Conservation (phyloP, 2,329 filamentous ascomycete species). For the Fusarium sp. region DNA sequence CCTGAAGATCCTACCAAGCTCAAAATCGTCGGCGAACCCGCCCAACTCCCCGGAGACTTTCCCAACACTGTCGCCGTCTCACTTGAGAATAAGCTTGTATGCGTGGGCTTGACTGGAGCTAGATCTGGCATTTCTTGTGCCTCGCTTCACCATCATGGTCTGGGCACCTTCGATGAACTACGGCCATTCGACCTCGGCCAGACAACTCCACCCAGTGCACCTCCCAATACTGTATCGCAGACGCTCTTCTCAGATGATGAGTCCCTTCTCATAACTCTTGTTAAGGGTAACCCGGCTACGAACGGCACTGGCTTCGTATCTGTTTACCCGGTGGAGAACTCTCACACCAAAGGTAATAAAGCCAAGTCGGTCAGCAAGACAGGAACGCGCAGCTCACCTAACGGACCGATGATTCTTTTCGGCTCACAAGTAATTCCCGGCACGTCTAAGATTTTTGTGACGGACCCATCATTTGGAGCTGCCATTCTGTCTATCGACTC, state of each 20-base stretch:
- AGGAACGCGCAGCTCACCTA: slow-evolving; percentile 58
- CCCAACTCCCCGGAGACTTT: slow-evolving; percentile 64
- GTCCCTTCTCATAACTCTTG: slow-evolving; percentile 66
- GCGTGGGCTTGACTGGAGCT: slow-evolving; percentile 62
- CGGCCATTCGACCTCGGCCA: slow-evolving; percentile 67
- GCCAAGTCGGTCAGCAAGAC: slow-evolving; percentile 46
- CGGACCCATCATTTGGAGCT: slow-evolving; percentile 72
- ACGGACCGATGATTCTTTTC: slow-evolving; percentile 71
- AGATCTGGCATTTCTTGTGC: slow-evolving; percentile 63
- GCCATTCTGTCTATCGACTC: slow-evolving; percentile 62
- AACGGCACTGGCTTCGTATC: slow-evolving; percentile 72
- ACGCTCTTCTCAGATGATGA: slow-evolving; percentile 72
- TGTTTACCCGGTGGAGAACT: slow-evolving; percentile 60
- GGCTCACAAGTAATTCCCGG: slow-evolving; percentile 64
- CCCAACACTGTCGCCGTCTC: slow-evolving; percentile 67
- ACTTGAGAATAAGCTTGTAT: slow-evolving; percentile 58
- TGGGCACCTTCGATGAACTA: slow-evolving; percentile 61
- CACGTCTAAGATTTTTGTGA: slow-evolving; percentile 64
- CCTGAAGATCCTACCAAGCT: slow-evolving; percentile 60
- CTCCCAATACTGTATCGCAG: slow-evolving; percentile 72
- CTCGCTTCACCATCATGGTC: slow-evolving; percentile 55
- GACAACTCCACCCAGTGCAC: slow-evolving; percentile 70
- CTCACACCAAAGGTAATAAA: background rate
- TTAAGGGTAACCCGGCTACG: slow-evolving; percentile 70
- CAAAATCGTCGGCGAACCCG: slow-evolving; percentile 60